Evolutionary conservation across 2,329 filamentous ascomycete genomes (phyloP).

Genomic region (Lachnellula subtilissima): DNA sequence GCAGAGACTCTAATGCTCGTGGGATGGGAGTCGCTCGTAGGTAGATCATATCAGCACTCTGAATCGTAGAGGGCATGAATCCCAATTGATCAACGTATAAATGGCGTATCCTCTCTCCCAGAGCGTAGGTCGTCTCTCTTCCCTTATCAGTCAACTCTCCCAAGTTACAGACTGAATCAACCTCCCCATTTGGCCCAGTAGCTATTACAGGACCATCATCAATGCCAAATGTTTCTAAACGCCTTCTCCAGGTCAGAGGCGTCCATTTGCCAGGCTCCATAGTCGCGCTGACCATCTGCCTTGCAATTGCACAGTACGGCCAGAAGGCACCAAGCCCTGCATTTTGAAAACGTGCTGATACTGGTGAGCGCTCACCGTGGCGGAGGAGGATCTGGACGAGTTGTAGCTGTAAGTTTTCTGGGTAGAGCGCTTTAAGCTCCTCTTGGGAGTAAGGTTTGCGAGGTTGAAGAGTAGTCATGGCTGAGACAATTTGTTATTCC

Average conservation of each 20-base stretch:
- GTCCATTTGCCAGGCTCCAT: constrained; percentile 41
- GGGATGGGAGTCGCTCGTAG: constrained; percentile 71
- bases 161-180: constrained; percentile 77
- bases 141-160: constrained; percentile 74
- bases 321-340: constrained; percentile 65
- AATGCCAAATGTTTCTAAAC: constrained; percentile 75
- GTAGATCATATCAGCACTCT: constrained; percentile 58
- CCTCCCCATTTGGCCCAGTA: constrained; percentile 59
- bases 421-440: constrained; percentile 79
- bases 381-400: constrained; percentile 84
- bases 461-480: constrained; percentile 75
- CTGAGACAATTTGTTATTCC: neutral
- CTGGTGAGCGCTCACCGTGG: constrained; percentile 77
- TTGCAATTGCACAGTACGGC: constrained; percentile 83
- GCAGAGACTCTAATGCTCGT: constrained; percentile 70
- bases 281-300: constrained; percentile 61
- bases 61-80: constrained; percentile 60
- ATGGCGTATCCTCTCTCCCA: constrained; percentile 62
- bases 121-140: constrained; percentile 63
- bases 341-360: constrained; percentile 84
- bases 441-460: constrained; percentile 72
- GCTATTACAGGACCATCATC: constrained; percentile 68
- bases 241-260: constrained; percentile 55
- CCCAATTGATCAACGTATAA: constrained; percentile 72
- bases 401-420: constrained; percentile 71